Base-by-base conservation (phyloP, 2,329 filamentous ascomycete genomes). In the Aureobasidium sp. region DNA sequence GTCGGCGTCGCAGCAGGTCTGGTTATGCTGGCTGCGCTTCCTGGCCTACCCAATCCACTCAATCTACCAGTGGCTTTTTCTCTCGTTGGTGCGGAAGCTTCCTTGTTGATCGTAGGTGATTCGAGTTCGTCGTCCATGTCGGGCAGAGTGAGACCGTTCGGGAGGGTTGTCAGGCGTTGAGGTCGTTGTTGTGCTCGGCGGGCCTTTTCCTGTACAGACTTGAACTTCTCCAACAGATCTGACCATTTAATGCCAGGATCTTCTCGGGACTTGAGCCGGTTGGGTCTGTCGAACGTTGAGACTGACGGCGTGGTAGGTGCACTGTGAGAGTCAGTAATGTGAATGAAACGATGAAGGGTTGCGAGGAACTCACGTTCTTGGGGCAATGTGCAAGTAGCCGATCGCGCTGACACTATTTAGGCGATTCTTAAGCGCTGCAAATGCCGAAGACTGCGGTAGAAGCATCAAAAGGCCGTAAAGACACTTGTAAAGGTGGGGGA, bases 331-430 rank as follows among this genome's bases (percentile, higher is more conserved):
- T 63, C 45, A 47, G 63, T 45, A 31, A 52, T 2, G 44, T 53
- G 27, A 56, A 20, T 22, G 12, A 68, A 20, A 17, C 62, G 65
- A 66, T 66, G n/a, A 45, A 2, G 67, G 68, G 62, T 17, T 42
- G 42, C 14, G 65, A 68, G 65, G 68, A n/a, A 68, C 68, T 70
- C 64, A 86, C 87, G 77, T 82, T 82, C 90, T 80, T 36, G 85
- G 89, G 65, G 87, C 87, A 67, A 89, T 88, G 72, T 97, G 93
- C 65, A 99, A 79, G 74, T 96, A 96, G 47, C 93, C 94, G 72
- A 99, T 97, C 58, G 94, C 92, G 78, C 90, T 96, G 67, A 99
- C 94, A 75, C 90, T 96, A 75, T 97, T 97, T 56, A 99, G 82
- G 45, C 94, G 87, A 72, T 99, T 99, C 74, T 97, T 97, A 62